Base-by-base conservation (phyloP, 768 basidiomycete species). In the Lentinula guzmanii region DNA sequence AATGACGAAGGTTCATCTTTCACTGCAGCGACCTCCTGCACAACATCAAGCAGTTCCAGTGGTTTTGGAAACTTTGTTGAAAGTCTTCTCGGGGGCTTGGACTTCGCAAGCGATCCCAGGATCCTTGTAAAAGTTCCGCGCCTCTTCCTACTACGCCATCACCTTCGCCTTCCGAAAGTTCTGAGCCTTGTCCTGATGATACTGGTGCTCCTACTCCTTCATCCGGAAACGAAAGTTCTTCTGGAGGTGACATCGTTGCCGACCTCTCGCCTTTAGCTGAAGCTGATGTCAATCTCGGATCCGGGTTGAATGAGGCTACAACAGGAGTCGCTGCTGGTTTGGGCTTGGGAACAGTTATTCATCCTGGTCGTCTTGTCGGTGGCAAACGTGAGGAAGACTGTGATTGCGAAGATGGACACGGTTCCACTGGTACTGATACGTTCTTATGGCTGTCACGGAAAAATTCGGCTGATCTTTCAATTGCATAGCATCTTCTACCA, bases 251-350 rank as follows among this genome's bases (percentile, higher is more conserved):
- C 16, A 37, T 56, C 16, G n/a, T 56, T 6, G 39, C 15, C 10
- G 41, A 41, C 15, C 24, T 56, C 3, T 21, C 55, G 21, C 37
- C 37, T 3, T 31, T 45, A 3, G 55, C 48, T n/a, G n/a, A 37
- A 8, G 46, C 58, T 35, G 45, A 37, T 31, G n/a, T 59, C n/a
- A n/a, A 59, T n/a, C 58, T 59, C 24, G 56, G 56, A 35, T 4
- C 18, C 10, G 58, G 58, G 5, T 18, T 59, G 15, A n/a, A 59
- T n/a, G 11, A 16, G 4, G 15, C 33, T 3, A 33, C 50, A 5
- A 24, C 28, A 21, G n/a, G 33, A 9, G 28, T 59, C 11, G n/a
- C 46, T 15, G 45, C 7, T 1, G 58, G 18, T 35, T 21, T 59
- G 7, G 58, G 48, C 4, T 33, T 59, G 31, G 43, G 45, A 8